A percentile compares a stretch with the other conserved stretches of the same genome.
Evolutionary conservation across 108 stramenopile genomes (phyloP).

Genomic region (Discostella pseudostelligera): DNA sequence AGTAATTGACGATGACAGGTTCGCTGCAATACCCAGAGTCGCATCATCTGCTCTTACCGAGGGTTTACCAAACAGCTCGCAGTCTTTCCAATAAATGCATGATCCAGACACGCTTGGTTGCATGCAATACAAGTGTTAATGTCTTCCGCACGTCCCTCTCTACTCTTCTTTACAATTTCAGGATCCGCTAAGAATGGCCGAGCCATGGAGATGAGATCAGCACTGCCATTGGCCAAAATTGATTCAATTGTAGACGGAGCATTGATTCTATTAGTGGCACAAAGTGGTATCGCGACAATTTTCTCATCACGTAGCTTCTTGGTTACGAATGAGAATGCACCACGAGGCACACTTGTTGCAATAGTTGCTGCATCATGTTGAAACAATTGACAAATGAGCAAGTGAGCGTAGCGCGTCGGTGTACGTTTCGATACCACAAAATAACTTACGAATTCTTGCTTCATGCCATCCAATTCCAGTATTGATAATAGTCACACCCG

Average conservation of each 20-base stretch:
- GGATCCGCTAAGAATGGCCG: slow-evolving; percentile 97
- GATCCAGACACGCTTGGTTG: slow-evolving; percentile 99
- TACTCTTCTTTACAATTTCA: slow-evolving; percentile 87
- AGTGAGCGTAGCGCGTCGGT: neutral
- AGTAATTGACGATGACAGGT: neutral
- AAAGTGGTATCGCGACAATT: slow-evolving; percentile 80
- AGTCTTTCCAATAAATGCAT: slow-evolving; percentile 94
- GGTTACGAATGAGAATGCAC: slow-evolving; percentile 92
- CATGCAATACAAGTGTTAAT: slow-evolving; percentile 99
- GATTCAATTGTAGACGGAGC: slow-evolving; percentile 85
- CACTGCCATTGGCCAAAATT: slow-evolving; percentile 66
- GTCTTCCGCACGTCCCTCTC: slow-evolving; percentile 63
- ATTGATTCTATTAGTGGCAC: slow-evolving; percentile 98
- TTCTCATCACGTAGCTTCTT: slow-evolving; percentile 74
- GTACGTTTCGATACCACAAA: neutral
- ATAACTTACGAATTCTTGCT: slow-evolving; percentile 81
- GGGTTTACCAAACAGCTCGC: slow-evolving; percentile 98
- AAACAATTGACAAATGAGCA: neutral
- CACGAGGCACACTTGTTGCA: slow-evolving; percentile 95
- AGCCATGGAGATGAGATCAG: slow-evolving; percentile 96
- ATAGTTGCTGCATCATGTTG: slow-evolving; percentile 81
- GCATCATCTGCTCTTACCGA: slow-evolving; percentile 7
- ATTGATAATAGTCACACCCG: slow-evolving; percentile 95
- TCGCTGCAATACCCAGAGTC: neutral
- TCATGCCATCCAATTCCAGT: slow-evolving; percentile 99